Conservation (phyloP, 2,329 filamentous ascomycete genomes). For the Ambrosiella beaveri region DNA sequence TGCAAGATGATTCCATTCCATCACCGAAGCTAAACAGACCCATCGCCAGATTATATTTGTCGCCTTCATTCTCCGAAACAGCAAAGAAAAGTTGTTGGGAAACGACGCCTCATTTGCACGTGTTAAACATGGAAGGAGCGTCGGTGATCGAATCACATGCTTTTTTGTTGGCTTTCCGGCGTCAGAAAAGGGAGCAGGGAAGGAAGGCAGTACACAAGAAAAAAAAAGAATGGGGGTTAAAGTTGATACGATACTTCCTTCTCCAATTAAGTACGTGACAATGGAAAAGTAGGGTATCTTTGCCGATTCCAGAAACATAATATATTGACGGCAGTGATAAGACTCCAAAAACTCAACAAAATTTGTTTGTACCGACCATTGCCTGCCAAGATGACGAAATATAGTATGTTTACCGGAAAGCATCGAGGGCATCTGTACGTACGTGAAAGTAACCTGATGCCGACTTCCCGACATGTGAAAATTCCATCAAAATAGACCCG, state of each 20-base stretch:
- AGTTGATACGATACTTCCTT: too few relatives aligned
- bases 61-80: background rate
- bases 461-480: background rate
- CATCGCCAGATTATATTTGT: background rate
- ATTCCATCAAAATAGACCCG: background rate
- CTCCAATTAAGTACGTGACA: too few relatives aligned
- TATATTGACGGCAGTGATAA: background rate
- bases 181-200: background rate
- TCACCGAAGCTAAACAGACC: background rate
- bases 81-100: slow-evolving; percentile 13
- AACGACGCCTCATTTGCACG: slow-evolving; percentile 10
- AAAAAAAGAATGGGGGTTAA: background rate
- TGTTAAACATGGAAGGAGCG: slow-evolving; percentile 10
- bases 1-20: too few relatives aligned
- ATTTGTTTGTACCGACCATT: background rate
- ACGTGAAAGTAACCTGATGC: background rate
- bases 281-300: too few relatives aligned
- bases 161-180: slow-evolving; percentile 7
- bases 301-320: background rate
- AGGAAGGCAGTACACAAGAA: background rate
- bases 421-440: too few relatives aligned
- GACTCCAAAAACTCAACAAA: slow-evolving; percentile 2
- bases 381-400: background rate
- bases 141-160: slow-evolving; percentile 12
- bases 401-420: too few relatives aligned